Conservation (phyloP, 176 grass and related monocot genomes). For the Eragrostis curvula region DNA sequence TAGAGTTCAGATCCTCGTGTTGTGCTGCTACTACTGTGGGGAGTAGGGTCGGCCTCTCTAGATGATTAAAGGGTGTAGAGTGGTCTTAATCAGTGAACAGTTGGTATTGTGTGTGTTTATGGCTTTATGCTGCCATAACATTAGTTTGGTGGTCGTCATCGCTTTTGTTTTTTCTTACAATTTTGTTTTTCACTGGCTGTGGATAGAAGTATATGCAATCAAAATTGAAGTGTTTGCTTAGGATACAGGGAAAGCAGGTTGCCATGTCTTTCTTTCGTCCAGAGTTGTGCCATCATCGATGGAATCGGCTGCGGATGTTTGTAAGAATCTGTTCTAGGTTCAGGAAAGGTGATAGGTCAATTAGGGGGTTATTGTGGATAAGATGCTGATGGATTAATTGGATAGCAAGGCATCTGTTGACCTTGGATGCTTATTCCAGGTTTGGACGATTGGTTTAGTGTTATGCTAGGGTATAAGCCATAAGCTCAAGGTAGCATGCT, state of each 20-base stretch:
- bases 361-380: not conserved
- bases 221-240: not conserved
- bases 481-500: not conserved
- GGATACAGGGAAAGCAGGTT: not conserved
- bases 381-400: not conserved
- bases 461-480: not conserved
- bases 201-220: not conserved
- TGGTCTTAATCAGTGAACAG: slow-evolving; percentile 37
- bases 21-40: not conserved
- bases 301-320: not conserved
- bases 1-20: not conserved
- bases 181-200: not conserved
- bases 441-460: not conserved
- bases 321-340: not conserved
- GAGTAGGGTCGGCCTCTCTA: not conserved
- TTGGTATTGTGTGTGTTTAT: not conserved
- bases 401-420: not conserved
- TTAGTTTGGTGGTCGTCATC: not conserved
- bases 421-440: not conserved
- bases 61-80: not conserved
- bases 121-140: not conserved
- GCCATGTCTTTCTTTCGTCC: not conserved
- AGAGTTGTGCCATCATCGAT: no score
- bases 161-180: not conserved
- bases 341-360: not conserved